Percentiles rank a stretch among this genome's conserved stretches.
Evolutionary conservation across 768 basidiomycete species (phyloP).

Genomic region (Leccinum disarticulatum): DNA sequence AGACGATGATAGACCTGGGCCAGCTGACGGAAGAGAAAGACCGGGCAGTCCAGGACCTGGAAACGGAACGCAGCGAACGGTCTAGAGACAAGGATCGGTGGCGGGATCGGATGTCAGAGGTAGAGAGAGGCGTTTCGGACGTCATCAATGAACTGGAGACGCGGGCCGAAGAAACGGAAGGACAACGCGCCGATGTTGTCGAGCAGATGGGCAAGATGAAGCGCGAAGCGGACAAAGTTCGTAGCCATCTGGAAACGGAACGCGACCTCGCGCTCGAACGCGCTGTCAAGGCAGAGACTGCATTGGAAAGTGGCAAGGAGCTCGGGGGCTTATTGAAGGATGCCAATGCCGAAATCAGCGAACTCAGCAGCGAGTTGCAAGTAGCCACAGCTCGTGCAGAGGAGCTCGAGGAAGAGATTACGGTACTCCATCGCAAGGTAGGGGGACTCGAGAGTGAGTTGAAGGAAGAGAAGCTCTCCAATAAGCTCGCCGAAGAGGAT

Average conservation of each 20-base stretch:
- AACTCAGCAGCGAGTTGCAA: conserved; percentile 57
- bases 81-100: conserved; percentile 66
- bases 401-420: conserved; percentile 63
- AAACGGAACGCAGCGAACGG: conserved; percentile 57
- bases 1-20: conserved; percentile 33
- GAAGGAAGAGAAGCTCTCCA: conserved; percentile 49
- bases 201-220: conserved; percentile 42
- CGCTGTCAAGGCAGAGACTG: conserved; percentile 61
- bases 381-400: conserved; percentile 51
- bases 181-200: conserved; percentile 38
- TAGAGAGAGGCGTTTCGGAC: conserved; percentile 65
- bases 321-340: conserved; percentile 66
- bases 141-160: conserved; percentile 66
- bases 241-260: conserved; percentile 49
- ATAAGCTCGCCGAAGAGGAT: conserved; percentile 39
- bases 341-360: conserved; percentile 59
- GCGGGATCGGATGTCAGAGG: conserved; percentile 69
- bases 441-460: conserved; percentile 59
- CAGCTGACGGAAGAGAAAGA: conserved; percentile 48
- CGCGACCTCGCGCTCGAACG: conserved; percentile 57
- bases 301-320: conserved; percentile 63
- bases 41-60: conserved; percentile 45
- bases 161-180: conserved; percentile 54
- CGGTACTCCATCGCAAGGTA: conserved; percentile 48
- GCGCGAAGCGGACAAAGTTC: conserved; percentile 44